phyloP scores from a whole-genome alignment of 2,329 filamentous ascomycete genomes.

The Penicillium concentricum region DNA sequence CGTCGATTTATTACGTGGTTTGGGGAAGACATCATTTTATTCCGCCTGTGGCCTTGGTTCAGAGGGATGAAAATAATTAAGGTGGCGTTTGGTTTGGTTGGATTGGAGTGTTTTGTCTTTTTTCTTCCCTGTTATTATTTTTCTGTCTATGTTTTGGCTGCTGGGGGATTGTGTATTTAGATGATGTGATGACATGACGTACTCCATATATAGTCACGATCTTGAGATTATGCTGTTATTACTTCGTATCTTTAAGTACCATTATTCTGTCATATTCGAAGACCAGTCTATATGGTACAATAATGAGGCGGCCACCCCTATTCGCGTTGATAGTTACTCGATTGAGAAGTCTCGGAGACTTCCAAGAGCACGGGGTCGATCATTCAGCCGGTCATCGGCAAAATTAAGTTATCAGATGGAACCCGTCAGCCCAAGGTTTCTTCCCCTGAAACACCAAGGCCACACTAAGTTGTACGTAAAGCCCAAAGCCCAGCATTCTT shows the following conservation, averaged over 20 bases:
- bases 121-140: not conserved
- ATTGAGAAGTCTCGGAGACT: not conserved
- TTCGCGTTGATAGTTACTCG: not conserved
- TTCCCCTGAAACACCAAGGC: not conserved
- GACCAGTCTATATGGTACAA: not conserved
- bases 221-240: not conserved
- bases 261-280: not conserved
- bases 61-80: slow-evolving; percentile 22
- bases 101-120: not conserved
- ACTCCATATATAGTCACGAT: slow-evolving; percentile 2
- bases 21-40: slow-evolving; percentile 44
- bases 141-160: not conserved
- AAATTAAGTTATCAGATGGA: slow-evolving; percentile 20
- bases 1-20: slow-evolving; percentile 44
- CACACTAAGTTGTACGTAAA: too few species aligned
- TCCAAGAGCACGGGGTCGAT: not conserved
- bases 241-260: not conserved
- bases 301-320: slow-evolving; percentile 5
- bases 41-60: slow-evolving; percentile 39
- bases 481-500: not conserved
- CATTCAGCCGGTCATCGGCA: not conserved
- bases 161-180: not conserved
- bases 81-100: not conserved
- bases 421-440: not conserved
- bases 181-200: slow-evolving; percentile 12